Base-by-base conservation (phyloP, 768 basidiomycete genomes). In the Boletus sensibilis region DNA sequence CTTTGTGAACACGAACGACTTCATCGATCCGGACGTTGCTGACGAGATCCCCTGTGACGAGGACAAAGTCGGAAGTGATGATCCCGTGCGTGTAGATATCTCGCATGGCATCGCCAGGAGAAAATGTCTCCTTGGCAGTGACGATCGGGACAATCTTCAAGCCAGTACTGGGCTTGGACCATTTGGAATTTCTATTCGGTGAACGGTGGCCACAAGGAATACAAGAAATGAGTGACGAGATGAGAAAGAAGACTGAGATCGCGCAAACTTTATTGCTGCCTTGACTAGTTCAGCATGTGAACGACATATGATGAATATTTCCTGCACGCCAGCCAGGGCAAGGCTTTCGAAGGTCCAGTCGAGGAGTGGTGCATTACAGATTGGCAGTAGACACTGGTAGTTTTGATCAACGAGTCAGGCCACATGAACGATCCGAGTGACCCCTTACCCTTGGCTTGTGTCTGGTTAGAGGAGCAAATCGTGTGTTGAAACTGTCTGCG, bases 331-430 rank as follows among this genome's bases (percentile, higher is more conserved):
- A 34, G 94, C 92, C n/a, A 97, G 79, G 29, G 92, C 87, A 35
- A 99, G 82, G 69, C 90, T 90, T 69, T 99, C 97, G 57, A 98
- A 87, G 4, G 97, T 98, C 94, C 96, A 98, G 64, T 93, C 92
- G 34, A 99, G 79, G 31, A 99, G 75, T 5, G 94, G 89, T 0
- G 90, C 89, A 72, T 98, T 98, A 75, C 94, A 94, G 62, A 98
- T 83, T 1, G 96, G 97, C 23, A 98, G 78, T 12, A 98, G 80
- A 72, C 92, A 95, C 92, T 95, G 59, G 55, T 25, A 58, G 62
- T 48, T 43, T 55, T 57, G 63, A 63, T 55, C 45, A 60, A 50
- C 38, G 35, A 41, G 56, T 64, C 40, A 64, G 59, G 43, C 57
- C 46, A 34, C 55, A 23, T 51, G 48, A 51, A 52, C 29, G 47